Percentiles rank a stretch among this genome's conserved stretches.
Evolutionary conservation across 2,329 filamentous ascomycete species (phyloP).

Genomic region (Microdochium bolleyi): DNA sequence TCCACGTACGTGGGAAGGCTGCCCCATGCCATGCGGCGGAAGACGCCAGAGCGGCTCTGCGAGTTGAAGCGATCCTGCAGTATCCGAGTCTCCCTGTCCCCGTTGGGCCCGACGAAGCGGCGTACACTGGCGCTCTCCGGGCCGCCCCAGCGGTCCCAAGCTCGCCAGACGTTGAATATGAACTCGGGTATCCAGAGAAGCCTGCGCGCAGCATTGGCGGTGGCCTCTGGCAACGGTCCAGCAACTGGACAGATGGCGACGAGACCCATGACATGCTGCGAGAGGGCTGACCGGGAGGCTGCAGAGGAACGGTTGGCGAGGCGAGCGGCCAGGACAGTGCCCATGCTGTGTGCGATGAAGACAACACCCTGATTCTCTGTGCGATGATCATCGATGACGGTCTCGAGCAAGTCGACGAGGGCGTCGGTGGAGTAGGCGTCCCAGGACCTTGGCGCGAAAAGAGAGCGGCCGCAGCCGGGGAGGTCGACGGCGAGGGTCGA

Average conservation of each 20-base stretch:
- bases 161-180: constrained; percentile 69
- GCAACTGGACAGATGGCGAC: constrained; percentile 76
- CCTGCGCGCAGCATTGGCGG: constrained; percentile 41
- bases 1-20: constrained; percentile 52
- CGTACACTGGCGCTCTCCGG: constrained; percentile 68
- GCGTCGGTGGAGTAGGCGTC: constrained; percentile 73
- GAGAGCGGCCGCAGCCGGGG: constrained; percentile 79
- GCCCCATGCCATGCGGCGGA: constrained; percentile 73
- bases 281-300: constrained; percentile 20
- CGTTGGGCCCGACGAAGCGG: constrained; percentile 64
- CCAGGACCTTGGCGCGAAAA: constrained; percentile 63
- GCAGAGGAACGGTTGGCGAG: constrained; percentile 42
- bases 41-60: constrained; percentile 76
- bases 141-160: constrained; percentile 74
- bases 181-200: constrained; percentile 62
- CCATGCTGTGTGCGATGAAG: constrained; percentile 84
- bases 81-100: constrained; percentile 56
- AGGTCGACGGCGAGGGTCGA: constrained; percentile 84
- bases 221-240: constrained; percentile 47
- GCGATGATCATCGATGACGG: constrained; percentile 66
- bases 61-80: constrained; percentile 70
- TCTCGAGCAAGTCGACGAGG: constrained; percentile 66
- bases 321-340: constrained; percentile 67
- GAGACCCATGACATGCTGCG: constrained; percentile 64
- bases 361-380: constrained; percentile 67